Percentiles rank a stretch among this genome's conserved stretches.
Evolutionary conservation across 371 early-diverging fungal species (phyloP).

Genomic region (Choanephora cucurbitarum): DNA sequence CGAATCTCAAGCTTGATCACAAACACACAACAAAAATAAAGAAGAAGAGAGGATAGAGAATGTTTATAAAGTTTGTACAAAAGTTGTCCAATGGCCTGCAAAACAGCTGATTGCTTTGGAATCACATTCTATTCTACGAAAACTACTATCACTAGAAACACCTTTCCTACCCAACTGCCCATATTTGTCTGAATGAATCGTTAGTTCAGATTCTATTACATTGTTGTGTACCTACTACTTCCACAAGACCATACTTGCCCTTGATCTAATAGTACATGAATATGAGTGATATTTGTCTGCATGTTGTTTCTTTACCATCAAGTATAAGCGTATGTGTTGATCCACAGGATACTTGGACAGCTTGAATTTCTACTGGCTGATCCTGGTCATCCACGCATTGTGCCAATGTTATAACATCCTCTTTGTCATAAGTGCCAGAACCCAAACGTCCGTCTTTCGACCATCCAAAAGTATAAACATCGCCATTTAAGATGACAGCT

Average conservation of each 20-base stretch:
- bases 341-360: conserved; percentile 38
- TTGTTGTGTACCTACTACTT: conserved; percentile 39
- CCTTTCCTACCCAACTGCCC: conserved; percentile 26
- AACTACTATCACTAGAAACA: conserved; percentile 19
- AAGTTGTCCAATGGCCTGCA: conserved; percentile 41
- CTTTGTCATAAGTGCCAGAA: conserved; percentile 18
- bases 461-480: conserved; percentile 50
- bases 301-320: conserved; percentile 27
- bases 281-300: not conserved
- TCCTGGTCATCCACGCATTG: conserved; percentile 24
- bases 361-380: conserved; percentile 22
- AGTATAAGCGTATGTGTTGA: conserved; percentile 41
- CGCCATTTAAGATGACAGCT: conserved; percentile 29
- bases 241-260: conserved; percentile 45
- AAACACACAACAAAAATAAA: conserved; percentile 4
- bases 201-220: conserved; percentile 2
- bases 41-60: no score
- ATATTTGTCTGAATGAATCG: conserved; percentile 38
- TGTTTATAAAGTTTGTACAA: conserved; percentile 20
- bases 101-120: conserved; percentile 26
- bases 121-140: conserved; percentile 17
- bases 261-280: conserved; percentile 28
- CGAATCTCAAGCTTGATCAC: conserved; percentile 22
- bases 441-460: conserved; percentile 40
- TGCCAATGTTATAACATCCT: conserved; percentile 18